phyloP scores from a whole-genome alignment of 495 filamentous ascomycete species.

The Penicillium lagena region DNA sequence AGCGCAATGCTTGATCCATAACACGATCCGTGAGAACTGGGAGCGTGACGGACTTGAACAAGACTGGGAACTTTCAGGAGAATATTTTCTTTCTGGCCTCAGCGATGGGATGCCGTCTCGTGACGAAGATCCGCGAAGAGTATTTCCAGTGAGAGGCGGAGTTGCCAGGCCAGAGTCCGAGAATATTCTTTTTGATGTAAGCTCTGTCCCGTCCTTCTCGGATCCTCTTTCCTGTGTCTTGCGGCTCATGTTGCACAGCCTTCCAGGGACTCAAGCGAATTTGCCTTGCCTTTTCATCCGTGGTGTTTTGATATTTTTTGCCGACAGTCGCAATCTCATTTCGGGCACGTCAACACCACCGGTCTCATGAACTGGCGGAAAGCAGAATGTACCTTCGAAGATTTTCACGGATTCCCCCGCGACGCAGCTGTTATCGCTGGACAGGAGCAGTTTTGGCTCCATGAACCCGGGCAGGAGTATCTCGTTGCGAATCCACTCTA shows the following conservation, averaged over 20 bases:
- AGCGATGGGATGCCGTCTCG: conserved; percentile 15
- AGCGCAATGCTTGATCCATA: conserved; percentile 19
- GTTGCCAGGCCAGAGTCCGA: not conserved
- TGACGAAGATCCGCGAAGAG: conserved; percentile 1
- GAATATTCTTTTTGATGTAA: conserved; percentile 3
- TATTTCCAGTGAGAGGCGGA: conserved; percentile 11
- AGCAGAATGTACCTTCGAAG: conserved; percentile 3
- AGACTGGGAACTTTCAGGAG: conserved; percentile 13
- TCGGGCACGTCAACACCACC: conserved; percentile 9
- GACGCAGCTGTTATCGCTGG: conserved; percentile 1
- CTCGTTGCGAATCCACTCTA: conserved; percentile 22
- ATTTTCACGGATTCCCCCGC: conserved; percentile 5
- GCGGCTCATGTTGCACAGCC: not conserved
- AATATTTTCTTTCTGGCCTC: conserved; percentile 23
- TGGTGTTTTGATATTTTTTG: conserved; percentile 29
- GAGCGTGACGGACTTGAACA: conserved; percentile 10
- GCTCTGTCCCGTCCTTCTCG: not conserved
- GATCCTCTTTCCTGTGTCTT: not conserved
- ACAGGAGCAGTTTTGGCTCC: conserved; percentile 12
- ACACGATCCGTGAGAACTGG: conserved; percentile 4
- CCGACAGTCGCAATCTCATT: conserved; percentile 11
- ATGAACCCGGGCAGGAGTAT: conserved; percentile 15
- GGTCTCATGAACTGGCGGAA: conserved; percentile 18
- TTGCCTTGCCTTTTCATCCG: conserved; percentile 28
- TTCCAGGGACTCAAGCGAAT: not conserved